Evolutionary conservation across 2,329 filamentous ascomycete species (phyloP).

Genomic region (Microascus cirrosus): DNA sequence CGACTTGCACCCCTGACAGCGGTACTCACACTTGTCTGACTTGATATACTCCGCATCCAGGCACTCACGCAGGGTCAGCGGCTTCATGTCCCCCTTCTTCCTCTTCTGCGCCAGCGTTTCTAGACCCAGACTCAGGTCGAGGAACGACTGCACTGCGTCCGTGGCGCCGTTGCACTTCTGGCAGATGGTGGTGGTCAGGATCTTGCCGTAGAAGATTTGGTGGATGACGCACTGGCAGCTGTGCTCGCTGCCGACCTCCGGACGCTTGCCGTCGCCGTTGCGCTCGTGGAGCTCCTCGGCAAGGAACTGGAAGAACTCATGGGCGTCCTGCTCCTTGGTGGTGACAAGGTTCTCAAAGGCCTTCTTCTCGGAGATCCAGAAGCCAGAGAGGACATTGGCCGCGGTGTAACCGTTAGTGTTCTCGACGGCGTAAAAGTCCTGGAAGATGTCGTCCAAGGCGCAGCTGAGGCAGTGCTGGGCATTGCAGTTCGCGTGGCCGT

Average conservation of each 20-base stretch:
- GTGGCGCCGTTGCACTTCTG: constrained; percentile 76
- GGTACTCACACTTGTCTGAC: constrained; percentile 80
- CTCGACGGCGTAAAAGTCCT: constrained; percentile 60
- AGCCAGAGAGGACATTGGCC: constrained; percentile 76
- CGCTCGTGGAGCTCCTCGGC: constrained; percentile 83
- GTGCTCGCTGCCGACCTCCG: constrained; percentile 46
- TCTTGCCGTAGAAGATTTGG: constrained; percentile 86
- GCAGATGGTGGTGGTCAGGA: constrained; percentile 84
- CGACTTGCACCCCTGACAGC: constrained; percentile 68
- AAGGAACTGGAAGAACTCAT: constrained; percentile 94
- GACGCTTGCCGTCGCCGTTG: constrained; percentile 59
- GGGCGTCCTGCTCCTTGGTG: constrained; percentile 91
- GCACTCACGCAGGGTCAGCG: constrained; percentile 55
- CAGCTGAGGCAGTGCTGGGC: constrained; percentile 54
- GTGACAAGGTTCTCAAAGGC: constrained; percentile 68
- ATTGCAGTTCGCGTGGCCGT: constrained; percentile 75
- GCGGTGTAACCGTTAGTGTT: constrained; percentile 85
- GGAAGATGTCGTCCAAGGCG: constrained; percentile 64
- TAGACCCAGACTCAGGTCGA: constrained; percentile 84
- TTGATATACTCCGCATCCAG: constrained; percentile 79
- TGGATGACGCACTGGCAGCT: constrained; percentile 86
- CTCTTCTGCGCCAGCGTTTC: constrained; percentile 60
- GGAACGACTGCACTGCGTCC: constrained; percentile 75
- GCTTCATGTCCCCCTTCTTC: constrained; percentile 39
- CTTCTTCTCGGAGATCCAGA: constrained; percentile 75